Evolutionary conservation across 163 green algal species (phyloP), one percentile per base, ranked within the genome.

Genomic region (Picocystis sp.): DNA sequence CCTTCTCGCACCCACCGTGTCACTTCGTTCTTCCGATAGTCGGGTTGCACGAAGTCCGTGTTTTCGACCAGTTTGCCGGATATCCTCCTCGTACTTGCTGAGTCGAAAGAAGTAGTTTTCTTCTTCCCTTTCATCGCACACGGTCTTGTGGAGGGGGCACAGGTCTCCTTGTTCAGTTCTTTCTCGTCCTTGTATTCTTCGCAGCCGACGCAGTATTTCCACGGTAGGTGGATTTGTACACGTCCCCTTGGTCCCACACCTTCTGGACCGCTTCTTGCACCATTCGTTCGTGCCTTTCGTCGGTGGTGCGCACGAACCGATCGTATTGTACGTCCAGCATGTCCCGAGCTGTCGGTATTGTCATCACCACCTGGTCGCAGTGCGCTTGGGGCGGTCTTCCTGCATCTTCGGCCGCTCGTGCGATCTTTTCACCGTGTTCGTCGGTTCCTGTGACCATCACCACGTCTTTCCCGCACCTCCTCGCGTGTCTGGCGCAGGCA

Each of bases 341-440:
- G 19, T 61, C 10, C 87, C 88, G 95, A 97, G 75, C 14, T 63
- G 47, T 51, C 81, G 73, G 74, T 91, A 98, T 17, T 63, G 47
- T 15, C 53, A n/a, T 50, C 15, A 74, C 84, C 33, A 96, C 25
- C 10, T 24, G 44, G 44, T 50, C 44, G 44, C 81, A 93, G 66
- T 96, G 87, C 58, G 82, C 61, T 63, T 93, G 67, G 3, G 89
- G 87, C 5, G 43, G 60, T 52, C 90, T 55, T 17, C 74, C 77
- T 0, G 64, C 63, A 10, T 49, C 60, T 14, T 64, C 72, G 1
- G 89, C 89, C 13, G 82, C 75, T 15, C 74, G 53, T 11, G 85
- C 89, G 52, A 98, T 95, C 72, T 98, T 98, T 71, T 97, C 87
- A 1, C 89, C 89, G 58, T 98, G 89, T 73, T 98, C 89, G 61